These are phyloP conservation scores for Teunomyces stri DNA, from an alignment of 805 yeast genomes.

Conservation along the genomic window DNA sequence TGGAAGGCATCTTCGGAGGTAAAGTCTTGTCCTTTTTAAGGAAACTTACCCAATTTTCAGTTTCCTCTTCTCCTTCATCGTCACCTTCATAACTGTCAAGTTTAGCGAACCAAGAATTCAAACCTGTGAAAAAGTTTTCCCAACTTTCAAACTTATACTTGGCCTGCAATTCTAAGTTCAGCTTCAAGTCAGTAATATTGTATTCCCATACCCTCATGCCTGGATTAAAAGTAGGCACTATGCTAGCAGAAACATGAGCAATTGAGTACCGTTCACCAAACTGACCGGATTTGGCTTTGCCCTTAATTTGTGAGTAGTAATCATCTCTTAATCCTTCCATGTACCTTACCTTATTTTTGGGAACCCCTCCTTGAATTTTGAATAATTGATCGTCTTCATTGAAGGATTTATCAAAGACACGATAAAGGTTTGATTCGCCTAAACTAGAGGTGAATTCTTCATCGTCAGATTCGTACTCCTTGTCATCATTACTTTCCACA, in stretches of 20 bases:
- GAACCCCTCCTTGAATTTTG: slow-evolving; percentile 58
- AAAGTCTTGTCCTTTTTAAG: slow-evolving; percentile 53
- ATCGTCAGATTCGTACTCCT: slow-evolving; percentile 23
- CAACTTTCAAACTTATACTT: slow-evolving; percentile 44
- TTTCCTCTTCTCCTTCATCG: slow-evolving; percentile 7
- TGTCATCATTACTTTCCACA: neutral
- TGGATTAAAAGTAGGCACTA: slow-evolving; percentile 84
- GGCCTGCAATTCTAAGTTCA: slow-evolving; percentile 14
- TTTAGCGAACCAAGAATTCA: slow-evolving; percentile 32
- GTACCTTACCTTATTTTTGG: slow-evolving; percentile 62
- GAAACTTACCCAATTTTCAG: slow-evolving; percentile 3
- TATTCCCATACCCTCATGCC: slow-evolving; percentile 86
- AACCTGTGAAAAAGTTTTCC: slow-evolving; percentile 52
- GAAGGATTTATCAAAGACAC: slow-evolving; percentile 1
- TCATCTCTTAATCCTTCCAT: slow-evolving; percentile 55
- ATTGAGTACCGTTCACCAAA: slow-evolving; percentile 61
- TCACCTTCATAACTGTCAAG: slow-evolving; percentile 17
- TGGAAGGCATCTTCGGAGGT: slow-evolving; percentile 58
- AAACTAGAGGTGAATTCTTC: slow-evolving; percentile 13
- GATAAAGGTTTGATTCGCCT: slow-evolving; percentile 3
- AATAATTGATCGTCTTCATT: slow-evolving; percentile 17
- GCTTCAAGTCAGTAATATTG: slow-evolving; percentile 58
- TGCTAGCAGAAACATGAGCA: slow-evolving; percentile 67
- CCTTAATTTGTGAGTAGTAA: slow-evolving; percentile 50
- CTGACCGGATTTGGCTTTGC: slow-evolving; percentile 40